phyloP scores from a whole-genome alignment of 306 rosid genomes.

The Senna siamea region DNA sequence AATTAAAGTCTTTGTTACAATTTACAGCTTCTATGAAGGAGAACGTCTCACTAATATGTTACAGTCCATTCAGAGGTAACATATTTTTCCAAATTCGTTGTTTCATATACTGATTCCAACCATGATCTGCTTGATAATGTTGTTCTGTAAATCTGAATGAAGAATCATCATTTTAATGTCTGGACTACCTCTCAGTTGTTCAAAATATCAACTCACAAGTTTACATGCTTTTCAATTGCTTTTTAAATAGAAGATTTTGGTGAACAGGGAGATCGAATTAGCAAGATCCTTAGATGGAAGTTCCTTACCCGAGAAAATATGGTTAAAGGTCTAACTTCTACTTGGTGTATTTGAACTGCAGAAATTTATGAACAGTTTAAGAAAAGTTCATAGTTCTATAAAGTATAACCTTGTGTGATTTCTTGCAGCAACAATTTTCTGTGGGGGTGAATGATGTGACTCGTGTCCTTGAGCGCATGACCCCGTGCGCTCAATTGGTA shows the following conservation, averaged over 20 bases:
- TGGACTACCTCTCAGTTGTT: neutral
- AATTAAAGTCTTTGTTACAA: constrained; percentile 12
- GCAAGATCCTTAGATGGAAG: constrained; percentile 54
- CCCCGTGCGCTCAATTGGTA: constrained; percentile 45
- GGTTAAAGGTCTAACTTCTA: constrained; percentile 65
- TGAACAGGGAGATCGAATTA: constrained; percentile 58
- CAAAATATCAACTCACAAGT: neutral
- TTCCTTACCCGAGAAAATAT: constrained; percentile 73
- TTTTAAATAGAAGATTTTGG: constrained; percentile 17
- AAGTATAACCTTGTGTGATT: constrained; percentile 9
- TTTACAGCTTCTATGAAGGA: constrained; percentile 51
- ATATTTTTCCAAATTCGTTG: neutral
- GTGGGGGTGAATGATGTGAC: constrained; percentile 88
- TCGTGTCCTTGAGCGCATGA: constrained; percentile 82
- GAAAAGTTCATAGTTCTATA: neutral
- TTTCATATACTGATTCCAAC: constrained; percentile 1
- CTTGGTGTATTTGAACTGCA: constrained; percentile 11
- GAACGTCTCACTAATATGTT: constrained; percentile 58
- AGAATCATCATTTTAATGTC: constrained; percentile 21
- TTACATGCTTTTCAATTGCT: constrained; percentile 4
- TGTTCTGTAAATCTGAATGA: constrained; percentile 22
- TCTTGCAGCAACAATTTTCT: constrained; percentile 73
- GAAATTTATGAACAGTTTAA: neutral
- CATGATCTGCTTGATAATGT: too few relatives aligned
- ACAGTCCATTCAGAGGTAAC: constrained; percentile 62